Evolutionary conservation across 2,329 filamentous ascomycete genomes (phyloP), one percentile per base, ranked within the genome.

Genomic region (Colletotrichum sp.): DNA sequence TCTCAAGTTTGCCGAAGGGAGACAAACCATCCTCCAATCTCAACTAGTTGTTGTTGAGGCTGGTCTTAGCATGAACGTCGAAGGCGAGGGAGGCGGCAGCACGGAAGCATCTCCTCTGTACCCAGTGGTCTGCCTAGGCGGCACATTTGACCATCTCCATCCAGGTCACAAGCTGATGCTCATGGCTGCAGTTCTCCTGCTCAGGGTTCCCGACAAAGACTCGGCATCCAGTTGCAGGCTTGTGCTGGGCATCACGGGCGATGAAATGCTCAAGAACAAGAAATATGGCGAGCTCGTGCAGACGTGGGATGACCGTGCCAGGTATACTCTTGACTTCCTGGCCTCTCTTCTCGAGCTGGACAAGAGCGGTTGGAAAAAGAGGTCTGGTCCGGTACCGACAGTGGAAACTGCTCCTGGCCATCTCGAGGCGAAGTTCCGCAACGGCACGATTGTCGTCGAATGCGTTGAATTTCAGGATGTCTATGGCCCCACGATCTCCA

Each of bases 121-220:
- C 76, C 75, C 77, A 5, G 81, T 78, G 4, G 94, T 98, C 66
- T 95, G 94, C 69, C 91, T 99, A 15, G 97, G 96, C 34, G 97
- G 97, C 12, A 99, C 97, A 0, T 99, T 99, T 85, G 97, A 99
- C 84, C 96, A 99, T 85, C 90, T 99, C 27, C 97, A 99, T 83
- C 93, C 95, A 6, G 97, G 97, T 8, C 97, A 99, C 87, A 99
- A 99, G 86, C 89, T 99, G n/a, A 90, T 99, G 25, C 91, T 99
- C 25, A 96, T 96, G n/a, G 96, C 96, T 77, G 95, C 94, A 1
- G 91, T 93, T 0, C 91, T 98, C 72, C 89, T 95, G 19, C 89
- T 94, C 72, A 90, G 91, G 75, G 88, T 91, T 1, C 87, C 88
- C 0, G 79, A 85, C 57, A 80, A 85, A 36, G 80, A 82, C 36